Evolutionary conservation across 208 protist species (phyloP).

Genomic region (Leishmania tarentolae): DNA sequence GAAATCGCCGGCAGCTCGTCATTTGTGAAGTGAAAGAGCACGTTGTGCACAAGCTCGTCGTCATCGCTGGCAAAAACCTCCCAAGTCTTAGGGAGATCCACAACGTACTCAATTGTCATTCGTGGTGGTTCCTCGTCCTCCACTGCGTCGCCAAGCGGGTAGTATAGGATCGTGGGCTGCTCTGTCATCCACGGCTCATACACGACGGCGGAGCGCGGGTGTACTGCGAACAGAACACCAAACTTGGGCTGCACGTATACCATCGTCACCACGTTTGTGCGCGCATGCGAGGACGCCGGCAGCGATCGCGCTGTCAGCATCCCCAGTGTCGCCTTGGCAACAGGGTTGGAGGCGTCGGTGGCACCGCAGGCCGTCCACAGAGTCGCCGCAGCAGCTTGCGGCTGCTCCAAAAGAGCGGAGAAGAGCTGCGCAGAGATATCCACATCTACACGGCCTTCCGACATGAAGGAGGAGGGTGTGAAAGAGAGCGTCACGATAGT

Average conservation of each 20-base stretch:
- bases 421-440: constrained; percentile 14
- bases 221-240: constrained; percentile 58
- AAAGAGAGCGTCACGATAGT: constrained; percentile 15
- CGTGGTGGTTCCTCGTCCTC: constrained; percentile 17
- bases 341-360: constrained; percentile 1
- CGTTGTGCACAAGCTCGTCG: constrained; percentile 63
- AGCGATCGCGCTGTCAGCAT: constrained; percentile 14
- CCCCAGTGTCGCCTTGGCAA: constrained; percentile 9
- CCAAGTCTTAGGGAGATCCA: constrained; percentile 49
- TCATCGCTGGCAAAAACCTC: constrained; percentile 39
- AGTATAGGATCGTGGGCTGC: constrained; percentile 49
- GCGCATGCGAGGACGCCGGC: constrained; percentile 13
- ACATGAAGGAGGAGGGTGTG: constrained; percentile 10
- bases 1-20: constrained; percentile 36
- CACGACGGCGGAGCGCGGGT: constrained; percentile 37
- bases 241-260: constrained; percentile 49
- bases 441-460: constrained; percentile 8
- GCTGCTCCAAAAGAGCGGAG: constrained; percentile 11
- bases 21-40: constrained; percentile 64
- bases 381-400: constrained; percentile 15
- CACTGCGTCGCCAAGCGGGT: constrained; percentile 42
- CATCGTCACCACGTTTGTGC: constrained; percentile 27
- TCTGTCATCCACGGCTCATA: constrained; percentile 55
- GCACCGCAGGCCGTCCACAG: constrained; percentile 17
- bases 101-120: constrained; percentile 38